Percentiles rank a stretch among this genome's conserved stretches.
These are phyloP conservation scores for Alopecurus myosuroides DNA, from an alignment of 176 grass and related monocot genomes.

Conservation along the genomic window DNA sequence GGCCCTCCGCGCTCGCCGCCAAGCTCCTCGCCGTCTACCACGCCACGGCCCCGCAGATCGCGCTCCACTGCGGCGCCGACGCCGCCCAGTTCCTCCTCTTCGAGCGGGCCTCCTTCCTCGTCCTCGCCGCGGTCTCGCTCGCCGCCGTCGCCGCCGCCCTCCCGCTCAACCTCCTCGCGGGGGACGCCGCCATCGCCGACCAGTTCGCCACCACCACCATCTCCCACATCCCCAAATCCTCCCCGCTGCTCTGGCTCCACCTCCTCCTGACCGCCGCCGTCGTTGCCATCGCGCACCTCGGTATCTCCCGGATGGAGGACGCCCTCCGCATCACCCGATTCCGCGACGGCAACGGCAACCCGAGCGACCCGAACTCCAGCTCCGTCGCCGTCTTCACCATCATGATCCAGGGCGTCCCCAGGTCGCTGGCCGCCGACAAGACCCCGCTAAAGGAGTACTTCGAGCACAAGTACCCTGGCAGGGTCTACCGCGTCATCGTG, in stretches of 20 bases:
- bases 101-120: slow-evolving; percentile 81
- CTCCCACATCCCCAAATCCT: slow-evolving; percentile 68
- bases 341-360: slow-evolving; percentile 91
- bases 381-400: slow-evolving; percentile 90
- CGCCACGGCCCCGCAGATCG: slow-evolving; percentile 85
- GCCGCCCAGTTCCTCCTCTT: slow-evolving; percentile 96
- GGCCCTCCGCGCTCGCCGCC: slow-evolving; percentile 74
- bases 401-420: slow-evolving; percentile 97
- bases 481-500: slow-evolving; percentile 75
- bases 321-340: slow-evolving; percentile 87
- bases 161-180: slow-evolving; percentile 81
- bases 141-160: slow-evolving; percentile 46
- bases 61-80: slow-evolving; percentile 97
- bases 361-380: slow-evolving; percentile 78
- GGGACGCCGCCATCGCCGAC: slow-evolving; percentile 61
- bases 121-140: slow-evolving; percentile 59
- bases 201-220: slow-evolving; percentile 92
- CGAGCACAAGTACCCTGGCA: slow-evolving; percentile 91
- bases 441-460: slow-evolving; percentile 81
- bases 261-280: slow-evolving; percentile 61
- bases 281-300: slow-evolving; percentile 76
- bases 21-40: slow-evolving; percentile 98
- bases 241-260: slow-evolving; percentile 83
- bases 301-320: slow-evolving; percentile 85
- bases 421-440: slow-evolving; percentile 64